Base-by-base conservation (phyloP, 1,284 basidiomycete species). In the Ceratobasidium sp. region DNA sequence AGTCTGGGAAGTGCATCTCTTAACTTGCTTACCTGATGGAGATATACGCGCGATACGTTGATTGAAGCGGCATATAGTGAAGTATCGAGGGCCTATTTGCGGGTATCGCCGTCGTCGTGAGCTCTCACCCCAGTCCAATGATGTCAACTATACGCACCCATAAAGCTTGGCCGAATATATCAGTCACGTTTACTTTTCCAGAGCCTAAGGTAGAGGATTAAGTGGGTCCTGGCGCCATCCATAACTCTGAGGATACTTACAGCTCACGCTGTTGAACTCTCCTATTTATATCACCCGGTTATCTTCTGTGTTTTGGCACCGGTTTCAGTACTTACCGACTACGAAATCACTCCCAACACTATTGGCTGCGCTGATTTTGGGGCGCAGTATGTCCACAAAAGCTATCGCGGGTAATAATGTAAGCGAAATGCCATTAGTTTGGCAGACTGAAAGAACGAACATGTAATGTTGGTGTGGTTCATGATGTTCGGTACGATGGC, bases 361-460 rank as follows among this genome's bases (percentile, higher is more conserved):
- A 27, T 75, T 36, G n/a, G 77, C 77, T 11, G 77, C 73, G 6
- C 60, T 64, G 11, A 76, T 62, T 60, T 77, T 75, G 15, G 77
- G 71, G 29, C 62, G 57, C 53, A 67, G 73, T 27, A 76, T 65
- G 50, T 77, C 77, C 24, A 77, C 69, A 47, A 76, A 77, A 6
- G 60, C 66, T 69, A 51, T 14, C 36, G 36, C 9, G 19, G 17
- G 27, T 36, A 41, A 11, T 41, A 14, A 14, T 11, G 33, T 57
- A 15, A 57, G 54, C 27, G 36, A 41, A 11, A 2, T 57, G 14
- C n/a, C n/a, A n/a, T 57, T 5, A 15, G 24, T 57, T 19, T 15
- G 9, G 24, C 3, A 19, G 50, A 24, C 5, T 11, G 14, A 5
- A 22, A 24, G 19, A 53, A 47, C 53, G 31, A 53, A 66, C 64